Base-by-base conservation (phyloP, 2,329 filamentous ascomycete species). In the Verticillium zaregamsianum region DNA sequence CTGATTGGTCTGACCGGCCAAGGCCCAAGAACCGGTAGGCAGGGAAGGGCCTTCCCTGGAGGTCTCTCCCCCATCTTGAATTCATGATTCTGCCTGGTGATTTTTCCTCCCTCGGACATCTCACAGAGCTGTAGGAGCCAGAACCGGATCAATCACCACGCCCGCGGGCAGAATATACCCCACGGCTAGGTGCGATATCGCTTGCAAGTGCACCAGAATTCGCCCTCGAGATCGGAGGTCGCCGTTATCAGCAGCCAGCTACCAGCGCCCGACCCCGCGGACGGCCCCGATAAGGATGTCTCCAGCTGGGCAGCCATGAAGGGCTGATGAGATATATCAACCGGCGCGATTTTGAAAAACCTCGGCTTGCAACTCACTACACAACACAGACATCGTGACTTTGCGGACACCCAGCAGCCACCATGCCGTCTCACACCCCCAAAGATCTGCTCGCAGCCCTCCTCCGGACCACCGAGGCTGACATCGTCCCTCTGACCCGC, bases 401-500 rank as follows among this genome's bases (percentile, higher is more conserved):
- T 23, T 25, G 9, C 20, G n/a, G 2, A 23, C 5, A 25, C 45
- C 12, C 45, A 35, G 12, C 20, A 8, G 20, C 20, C 45, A 28
- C 3, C 45, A 52, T 52, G 52, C 59, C 59, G 20, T 60, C 59
- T 20, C 59, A 60, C 9, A 31, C 59, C 23, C 25, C 59, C 49
- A 62, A 69, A 60, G 64, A 68, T 7, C 62, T 82, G 8, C 70
- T 83, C 14, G 66, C 70, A 5, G 69, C 74, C 5, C 71, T 83
- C 25, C 77, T 84, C 40, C 63, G 66, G 32, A 72, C 75, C 1
- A 77, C 80, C 17, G 81, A 84, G 67, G 54, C 74, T 2, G 67
- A 73, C 45, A 81, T 86, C 55, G 76, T 86, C 40, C 82, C 83
- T 0, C 74, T 86, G 25, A 86, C 84, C 1, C 70, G 70, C 0